phyloP scores from a whole-genome alignment of 495 filamentous ascomycete genomes.

The Penicillium longicatenatum region DNA sequence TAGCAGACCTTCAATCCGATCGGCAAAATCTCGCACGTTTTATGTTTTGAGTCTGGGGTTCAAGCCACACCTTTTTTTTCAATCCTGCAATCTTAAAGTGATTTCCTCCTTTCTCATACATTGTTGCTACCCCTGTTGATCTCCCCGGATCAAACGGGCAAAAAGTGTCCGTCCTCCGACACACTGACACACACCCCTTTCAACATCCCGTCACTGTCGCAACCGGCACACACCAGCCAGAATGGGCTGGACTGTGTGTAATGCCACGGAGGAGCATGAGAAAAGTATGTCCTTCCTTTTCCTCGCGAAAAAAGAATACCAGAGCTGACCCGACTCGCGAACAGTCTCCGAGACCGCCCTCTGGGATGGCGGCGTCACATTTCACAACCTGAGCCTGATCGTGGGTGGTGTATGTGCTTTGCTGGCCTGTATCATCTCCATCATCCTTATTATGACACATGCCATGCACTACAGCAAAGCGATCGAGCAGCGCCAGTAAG shows the following conservation, averaged over 20 bases:
- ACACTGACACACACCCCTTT: slow-evolving; percentile 7
- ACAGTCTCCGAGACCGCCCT: slow-evolving; percentile 45
- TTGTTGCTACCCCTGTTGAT: slow-evolving; percentile 21
- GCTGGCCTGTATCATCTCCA: slow-evolving; percentile 44
- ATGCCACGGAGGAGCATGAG: slow-evolving; percentile 48
- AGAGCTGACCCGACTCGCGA: slow-evolving; percentile 13
- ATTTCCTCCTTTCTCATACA: background rate
- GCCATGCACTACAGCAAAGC: slow-evolving; percentile 82
- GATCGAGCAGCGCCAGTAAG: slow-evolving; percentile 79
- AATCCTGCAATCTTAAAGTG: background rate
- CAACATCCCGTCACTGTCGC: slow-evolving; percentile 9
- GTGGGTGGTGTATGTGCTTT: slow-evolving; percentile 51
- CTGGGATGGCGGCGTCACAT: slow-evolving; percentile 52
- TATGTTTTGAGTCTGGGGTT: background rate
- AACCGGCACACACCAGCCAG: slow-evolving; percentile 23
- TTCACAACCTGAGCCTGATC: slow-evolving; percentile 50
- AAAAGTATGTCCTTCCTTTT: slow-evolving; percentile 35
- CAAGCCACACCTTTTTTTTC: background rate
- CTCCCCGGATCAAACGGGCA: slow-evolving; percentile 2
- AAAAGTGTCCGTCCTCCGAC: background rate
- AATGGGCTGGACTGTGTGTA: slow-evolving; percentile 55
- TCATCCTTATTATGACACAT: slow-evolving; percentile 70
- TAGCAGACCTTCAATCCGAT: slow-evolving; percentile 7
- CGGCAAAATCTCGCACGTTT: slow-evolving; percentile 8
- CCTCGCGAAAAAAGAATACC: background rate